Evolutionary conservation across 2,329 filamentous ascomycete species (phyloP), one percentile per base, ranked within the genome.

Genomic region (Apiospora marii): DNA sequence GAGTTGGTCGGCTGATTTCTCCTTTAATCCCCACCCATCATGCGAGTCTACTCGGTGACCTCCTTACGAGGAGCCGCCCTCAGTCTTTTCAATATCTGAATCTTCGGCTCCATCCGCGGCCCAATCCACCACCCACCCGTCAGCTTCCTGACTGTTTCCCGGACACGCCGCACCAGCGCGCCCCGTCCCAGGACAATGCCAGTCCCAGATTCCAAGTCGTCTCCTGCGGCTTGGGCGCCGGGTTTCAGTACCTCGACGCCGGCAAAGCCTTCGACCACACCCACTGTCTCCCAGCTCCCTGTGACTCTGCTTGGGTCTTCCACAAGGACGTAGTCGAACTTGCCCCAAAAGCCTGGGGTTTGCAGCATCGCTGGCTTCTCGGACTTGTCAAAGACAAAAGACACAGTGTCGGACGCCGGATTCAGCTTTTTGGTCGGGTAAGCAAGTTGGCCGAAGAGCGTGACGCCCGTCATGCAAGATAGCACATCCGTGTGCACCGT

Each of bases 381-480:
- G 0, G 90, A 92, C 82, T 92, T 92, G 81, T 93, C 91, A 74
- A 92, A 89, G 14, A 76, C 74, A 64, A 84, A 75, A 10, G 82
- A 76, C 12, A 84, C 70, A 12, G 78, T 78, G 22, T 75, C 74
- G 24, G 72, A 77, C 3, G 76, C 73, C 43, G 76, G 73, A 48
- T 73, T 75, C 71, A 75, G 75, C 61, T 73, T 75, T 53, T 74
- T 72, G 7, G 80, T 78, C 43, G 73, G 75, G 70, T 75, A 73
- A 10, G 81, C 82, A 70, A 88, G 85, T 75, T 90, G 87, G 24
- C 88, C 87, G 76, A 93, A 93, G 70, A 91, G 88, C 3, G 91
- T 92, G 13, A 92, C 87, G 70, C 91, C 91, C 43, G 91, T 93
- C 91, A 93, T 93, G 84, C 91, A 93, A 68, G 89, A 88, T 14